Evolutionary conservation across 2,329 filamentous ascomycete genomes (phyloP), one percentile per base, ranked within the genome.

Genomic region (Ophiocordyceps australis): DNA sequence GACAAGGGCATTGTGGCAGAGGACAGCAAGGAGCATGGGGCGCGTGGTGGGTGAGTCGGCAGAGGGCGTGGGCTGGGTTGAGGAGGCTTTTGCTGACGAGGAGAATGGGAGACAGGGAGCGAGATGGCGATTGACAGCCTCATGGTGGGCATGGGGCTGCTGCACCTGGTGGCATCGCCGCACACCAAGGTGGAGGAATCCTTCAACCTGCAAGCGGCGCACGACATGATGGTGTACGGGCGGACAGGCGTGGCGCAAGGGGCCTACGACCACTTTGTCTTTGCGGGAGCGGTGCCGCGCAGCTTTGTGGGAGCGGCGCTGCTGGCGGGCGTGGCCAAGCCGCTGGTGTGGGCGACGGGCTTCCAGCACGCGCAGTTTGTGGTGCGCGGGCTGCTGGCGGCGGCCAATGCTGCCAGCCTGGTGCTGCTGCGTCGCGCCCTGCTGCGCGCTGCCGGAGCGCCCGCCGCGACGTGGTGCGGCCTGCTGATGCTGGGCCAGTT

Each of bases 181-280:
- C 86, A 91, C 55, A 94, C 85, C 30, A 98, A 98, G 50, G 89
- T 98, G 31, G 89, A 98, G 50, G 89, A 98, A 52, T 95, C 86
- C 1, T 95, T 98, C 65, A 93, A 93, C 48, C 71, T 95, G 30
- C 89, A 98, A 49, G 89, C 89, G 5, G 67, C 74, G 4, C 89
- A 95, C 50, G 89, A 98, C 47, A 76, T 98, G 19, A 50, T 93
- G 31, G 65, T 67, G 20, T 82, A 89, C 46, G n/a, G n/a, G n/a
- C n/a, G n/a, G n/a, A n/a, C n/a, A n/a, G 83, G 83, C 14, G 70
- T 80, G 2, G 80, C 81, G 0, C 62, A 57, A 2, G 45, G 51
- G 13, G 55, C 67, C 26, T 98, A 91, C 55, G 89, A 98, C 46
- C 89, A 98, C 57, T 72, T 89, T 40, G 62, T 68, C 13, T 98